Base-by-base conservation (phyloP, 371 early-diverging fungal species). In the Mucor sp. region DNA sequence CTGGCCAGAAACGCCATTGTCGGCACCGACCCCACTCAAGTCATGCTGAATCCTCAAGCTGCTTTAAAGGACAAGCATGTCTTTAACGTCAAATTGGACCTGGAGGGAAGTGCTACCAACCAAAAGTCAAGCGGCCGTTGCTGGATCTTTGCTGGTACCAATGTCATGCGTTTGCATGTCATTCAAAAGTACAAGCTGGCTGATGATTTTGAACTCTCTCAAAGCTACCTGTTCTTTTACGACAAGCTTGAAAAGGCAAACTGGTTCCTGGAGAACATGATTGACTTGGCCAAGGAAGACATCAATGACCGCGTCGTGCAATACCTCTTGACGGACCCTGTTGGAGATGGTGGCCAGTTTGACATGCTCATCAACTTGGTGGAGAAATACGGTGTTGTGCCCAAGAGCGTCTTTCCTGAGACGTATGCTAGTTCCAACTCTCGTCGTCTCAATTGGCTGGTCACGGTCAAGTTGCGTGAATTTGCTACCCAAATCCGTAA, bases 81-180 rank as follows among this genome's bases (percentile, higher is more conserved):
- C 23, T 90, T 87, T 66, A 87, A 87, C 59, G 83, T 86, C 65
- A 87, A 88, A 69, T 69, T 90, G 55, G 84, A 85, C 7, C 43
- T 80, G n/a, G 91, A 91, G 67, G 85, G 84, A 48, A 67, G 74
- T 37, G 87, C 88, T 33, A 94, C 94, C 17, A 89, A 93, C 81
- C 94, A 94, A 74, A 87, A 87, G 68, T 79, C 81, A 65, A 88
- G 88, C 17, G 94, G 94, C 27, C 85, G 94, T n/a, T 94, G 94
- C 82, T 94, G 94, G 94, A 64, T 94, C 44, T 94, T 94, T 83
- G 94, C 94, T 15, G 93, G 89, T 58, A 75, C 89, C 23, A 80
- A 81, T 59, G 76, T 81, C 11, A 65, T 80, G 64, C 71, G 78
- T 28, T 57, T 74, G 11, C 68, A 66, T 30, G 68, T 77, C 4